Percentiles rank a stretch among this genome's conserved stretches.
Conservation (phyloP, 2,329 filamentous ascomycete genomes). For the Metarhizium robertsii region DNA sequence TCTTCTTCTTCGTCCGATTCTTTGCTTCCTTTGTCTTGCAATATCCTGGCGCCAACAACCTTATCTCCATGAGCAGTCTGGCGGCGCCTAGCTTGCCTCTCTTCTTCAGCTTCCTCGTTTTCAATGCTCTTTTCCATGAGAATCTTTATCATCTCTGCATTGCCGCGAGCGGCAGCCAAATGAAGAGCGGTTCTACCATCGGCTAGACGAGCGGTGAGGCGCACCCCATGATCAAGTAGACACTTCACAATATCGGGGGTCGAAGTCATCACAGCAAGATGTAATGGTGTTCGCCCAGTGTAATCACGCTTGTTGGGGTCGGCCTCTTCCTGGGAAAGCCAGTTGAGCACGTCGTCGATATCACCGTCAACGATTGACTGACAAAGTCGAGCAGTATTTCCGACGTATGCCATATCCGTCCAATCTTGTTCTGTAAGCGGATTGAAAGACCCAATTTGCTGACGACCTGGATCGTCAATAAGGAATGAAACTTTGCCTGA, state of each 20-base stretch:
- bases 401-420: slow-evolving; percentile 87
- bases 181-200: slow-evolving; percentile 80
- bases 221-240: slow-evolving; percentile 62
- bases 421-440: slow-evolving; percentile 75
- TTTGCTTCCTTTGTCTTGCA: neutral
- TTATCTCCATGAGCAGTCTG: slow-evolving; percentile 20
- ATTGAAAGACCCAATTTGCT: slow-evolving; percentile 63
- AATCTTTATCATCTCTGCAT: slow-evolving; percentile 58
- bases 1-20: neutral
- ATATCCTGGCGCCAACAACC: slow-evolving; percentile 8
- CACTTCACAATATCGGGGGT: slow-evolving; percentile 60
- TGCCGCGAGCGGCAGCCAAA: slow-evolving; percentile 63
- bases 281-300: slow-evolving; percentile 69
- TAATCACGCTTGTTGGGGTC: slow-evolving; percentile 69
- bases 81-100: slow-evolving; percentile 42
- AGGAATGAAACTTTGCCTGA: slow-evolving; percentile 66
- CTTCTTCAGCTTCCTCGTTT: slow-evolving; percentile 61
- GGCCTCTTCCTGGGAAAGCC: slow-evolving; percentile 56
- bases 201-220: slow-evolving; percentile 63
- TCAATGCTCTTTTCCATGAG: slow-evolving; percentile 64
- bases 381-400: slow-evolving; percentile 67
- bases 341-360: slow-evolving; percentile 59
- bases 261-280: slow-evolving; percentile 62
- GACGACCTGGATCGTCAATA: slow-evolving; percentile 72
- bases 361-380: slow-evolving; percentile 73